phyloP scores from a whole-genome alignment of 441 rosid species.

The Gossypium schwendimanii region DNA sequence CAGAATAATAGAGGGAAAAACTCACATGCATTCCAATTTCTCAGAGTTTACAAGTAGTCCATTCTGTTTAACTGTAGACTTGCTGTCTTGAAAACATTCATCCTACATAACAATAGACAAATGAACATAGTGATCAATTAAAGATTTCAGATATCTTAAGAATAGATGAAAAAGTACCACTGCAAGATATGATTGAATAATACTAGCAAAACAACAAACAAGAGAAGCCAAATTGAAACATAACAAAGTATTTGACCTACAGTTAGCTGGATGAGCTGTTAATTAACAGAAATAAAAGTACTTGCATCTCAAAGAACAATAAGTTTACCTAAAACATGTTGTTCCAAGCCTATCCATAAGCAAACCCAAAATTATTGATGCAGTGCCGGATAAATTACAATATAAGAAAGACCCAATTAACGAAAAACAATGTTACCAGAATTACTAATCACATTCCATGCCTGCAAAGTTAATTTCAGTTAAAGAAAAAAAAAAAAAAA shows the following conservation, averaged over 20 bases:
- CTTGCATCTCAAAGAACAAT: background rate
- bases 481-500: constrained; percentile 2
- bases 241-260: background rate
- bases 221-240: background rate
- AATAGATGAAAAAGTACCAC: background rate
- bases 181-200: background rate
- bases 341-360: constrained; percentile 1
- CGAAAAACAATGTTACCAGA: background rate
- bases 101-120: constrained; percentile 18
- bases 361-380: background rate
- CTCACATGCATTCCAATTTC: constrained; percentile 27
- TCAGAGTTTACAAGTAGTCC: constrained; percentile 21
- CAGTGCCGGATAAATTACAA: background rate
- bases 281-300: background rate
- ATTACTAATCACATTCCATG: background rate
- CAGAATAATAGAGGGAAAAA: constrained; percentile 1
- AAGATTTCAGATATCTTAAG: background rate
- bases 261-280: background rate
- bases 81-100: constrained; percentile 29
- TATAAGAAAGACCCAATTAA: background rate
- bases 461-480: background rate
- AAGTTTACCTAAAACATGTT: background rate
- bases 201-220: background rate
- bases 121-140: background rate
- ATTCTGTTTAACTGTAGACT: constrained; percentile 12